Conservation (phyloP, 2,329 filamentous ascomycete species). For the Purpureocillium takamizusanense region DNA sequence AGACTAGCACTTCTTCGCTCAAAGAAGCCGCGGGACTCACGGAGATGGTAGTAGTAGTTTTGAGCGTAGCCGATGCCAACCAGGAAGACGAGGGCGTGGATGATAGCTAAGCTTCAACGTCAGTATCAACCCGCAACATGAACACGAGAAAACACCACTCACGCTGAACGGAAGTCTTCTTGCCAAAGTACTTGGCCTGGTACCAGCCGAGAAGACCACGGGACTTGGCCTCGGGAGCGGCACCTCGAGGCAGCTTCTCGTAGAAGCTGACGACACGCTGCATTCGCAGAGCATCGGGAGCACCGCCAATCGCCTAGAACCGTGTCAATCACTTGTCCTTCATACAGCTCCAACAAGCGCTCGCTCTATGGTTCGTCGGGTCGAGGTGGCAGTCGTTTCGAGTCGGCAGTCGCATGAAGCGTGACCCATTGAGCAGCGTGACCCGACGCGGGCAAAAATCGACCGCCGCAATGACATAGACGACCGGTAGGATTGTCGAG, state of each 20-base stretch:
- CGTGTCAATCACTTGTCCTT: conserved; percentile 22
- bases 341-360: too few species aligned
- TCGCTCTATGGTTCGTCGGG: too few species aligned
- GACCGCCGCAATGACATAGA: too few species aligned
- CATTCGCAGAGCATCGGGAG: conserved; percentile 95
- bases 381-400: too few species aligned
- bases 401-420: too few species aligned
- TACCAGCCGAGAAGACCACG: conserved; percentile 82
- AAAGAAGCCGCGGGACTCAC: conserved; percentile 48
- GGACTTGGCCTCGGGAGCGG: conserved; percentile 74
- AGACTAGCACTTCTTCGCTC: conserved; percentile 1
- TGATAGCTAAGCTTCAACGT: conserved; percentile 54
- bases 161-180: conserved; percentile 86
- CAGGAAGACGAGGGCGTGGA: conserved; percentile 74
- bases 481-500: background rate
- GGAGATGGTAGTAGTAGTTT: conserved; percentile 99
- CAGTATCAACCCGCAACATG: conserved; percentile 2
- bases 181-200: conserved; percentile 88
- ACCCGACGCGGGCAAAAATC: too few species aligned
- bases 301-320: conserved; percentile 78
- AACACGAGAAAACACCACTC: conserved; percentile 33
- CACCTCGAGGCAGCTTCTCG: conserved; percentile 90
- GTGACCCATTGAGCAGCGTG: too few species aligned
- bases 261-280: conserved; percentile 97
- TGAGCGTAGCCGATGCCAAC: conserved; percentile 84